Percentiles rank a stretch among this genome's conserved stretches.
These are phyloP conservation scores for Rasamsonia emersonii DNA, from an alignment of 2,329 filamentous ascomycete species.

Conservation along the genomic window DNA sequence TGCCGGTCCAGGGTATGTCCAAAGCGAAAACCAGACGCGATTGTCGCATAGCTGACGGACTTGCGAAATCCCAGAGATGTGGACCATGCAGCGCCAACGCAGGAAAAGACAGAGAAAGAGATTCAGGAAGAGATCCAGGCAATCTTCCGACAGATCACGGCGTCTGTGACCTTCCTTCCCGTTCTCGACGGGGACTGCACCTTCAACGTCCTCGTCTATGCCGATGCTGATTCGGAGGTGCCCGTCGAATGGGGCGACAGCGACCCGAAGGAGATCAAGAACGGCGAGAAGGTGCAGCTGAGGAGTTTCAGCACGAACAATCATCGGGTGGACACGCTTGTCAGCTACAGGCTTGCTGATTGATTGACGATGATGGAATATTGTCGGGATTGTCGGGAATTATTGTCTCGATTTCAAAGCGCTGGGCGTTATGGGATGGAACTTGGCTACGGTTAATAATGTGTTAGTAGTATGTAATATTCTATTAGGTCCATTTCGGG, in stretches of 20 bases:
- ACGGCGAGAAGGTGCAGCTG: slow-evolving; percentile 90
- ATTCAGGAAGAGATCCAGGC: slow-evolving; percentile 95
- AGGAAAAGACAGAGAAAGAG: slow-evolving; percentile 81
- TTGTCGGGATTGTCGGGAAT: slow-evolving; percentile 11
- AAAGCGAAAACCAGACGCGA: too few species aligned
- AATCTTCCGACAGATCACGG: slow-evolving; percentile 96
- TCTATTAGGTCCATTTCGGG: too few species aligned
- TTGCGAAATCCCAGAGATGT: slow-evolving; percentile 2
- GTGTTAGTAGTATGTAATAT: too few species aligned
- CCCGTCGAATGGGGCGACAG: slow-evolving; percentile 98
- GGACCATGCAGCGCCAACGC: slow-evolving; percentile 8
- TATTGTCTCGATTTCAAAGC: slow-evolving; percentile 1
- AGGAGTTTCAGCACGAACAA: slow-evolving; percentile 93
- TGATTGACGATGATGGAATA: slow-evolving; percentile 17
- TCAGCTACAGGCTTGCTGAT: slow-evolving; percentile 66
- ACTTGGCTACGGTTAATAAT: too few species aligned
- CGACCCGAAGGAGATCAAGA: slow-evolving; percentile 91
- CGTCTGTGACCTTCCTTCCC: slow-evolving; percentile 91
- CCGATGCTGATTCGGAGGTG: slow-evolving; percentile 91
- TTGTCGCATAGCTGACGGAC: neutral
- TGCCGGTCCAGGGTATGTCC: slow-evolving; percentile 43
- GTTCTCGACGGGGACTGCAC: slow-evolving; percentile 93
- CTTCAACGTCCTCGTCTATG: slow-evolving; percentile 97
- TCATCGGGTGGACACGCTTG: slow-evolving; percentile 87
- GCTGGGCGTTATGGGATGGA: neutral